Evolutionary conservation across 2,329 filamentous ascomycete species (phyloP).

Genomic region (Lachnellula hyalina): DNA sequence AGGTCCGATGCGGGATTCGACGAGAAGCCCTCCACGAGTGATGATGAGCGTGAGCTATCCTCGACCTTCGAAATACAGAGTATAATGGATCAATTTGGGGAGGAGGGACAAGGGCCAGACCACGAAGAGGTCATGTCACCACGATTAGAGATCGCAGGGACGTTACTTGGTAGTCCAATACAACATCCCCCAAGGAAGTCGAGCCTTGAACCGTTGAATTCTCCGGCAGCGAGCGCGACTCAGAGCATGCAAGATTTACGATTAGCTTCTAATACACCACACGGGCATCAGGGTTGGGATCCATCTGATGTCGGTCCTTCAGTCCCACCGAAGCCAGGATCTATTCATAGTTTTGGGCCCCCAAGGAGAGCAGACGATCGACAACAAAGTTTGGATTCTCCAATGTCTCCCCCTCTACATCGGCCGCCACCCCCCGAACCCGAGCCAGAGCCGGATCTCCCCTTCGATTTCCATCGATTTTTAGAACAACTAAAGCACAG

Average conservation of each 20-base stretch:
- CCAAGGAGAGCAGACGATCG: constrained; percentile 40
- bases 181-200: constrained; percentile 79
- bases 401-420: constrained; percentile 46
- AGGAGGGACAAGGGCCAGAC: constrained; percentile 63
- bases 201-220: constrained; percentile 67
- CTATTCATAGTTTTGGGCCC: constrained; percentile 28
- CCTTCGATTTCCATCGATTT: constrained; percentile 97
- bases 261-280: constrained; percentile 18
- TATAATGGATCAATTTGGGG: constrained; percentile 95
- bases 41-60: constrained; percentile 61
- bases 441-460: constrained; percentile 74
- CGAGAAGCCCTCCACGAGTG: constrained; percentile 51
- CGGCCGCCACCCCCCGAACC: constrained; percentile 67
- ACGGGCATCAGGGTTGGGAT: constrained; percentile 14
- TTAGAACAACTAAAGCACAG: constrained; percentile 92
- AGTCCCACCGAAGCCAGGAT: constrained; percentile 38
- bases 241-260: constrained; percentile 28
- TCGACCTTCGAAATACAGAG: constrained; percentile 86
- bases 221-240: constrained; percentile 12
- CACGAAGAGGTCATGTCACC: constrained; percentile 90
- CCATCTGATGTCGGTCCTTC: constrained; percentile 29
- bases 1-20: constrained; percentile 52
- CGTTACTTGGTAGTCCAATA: constrained; percentile 60
- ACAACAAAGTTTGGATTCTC: constrained; percentile 34
- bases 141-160: constrained; percentile 74